phyloP scores from a whole-genome alignment of 192 early-diverging fungal species.

The Coemansia sp. region DNA sequence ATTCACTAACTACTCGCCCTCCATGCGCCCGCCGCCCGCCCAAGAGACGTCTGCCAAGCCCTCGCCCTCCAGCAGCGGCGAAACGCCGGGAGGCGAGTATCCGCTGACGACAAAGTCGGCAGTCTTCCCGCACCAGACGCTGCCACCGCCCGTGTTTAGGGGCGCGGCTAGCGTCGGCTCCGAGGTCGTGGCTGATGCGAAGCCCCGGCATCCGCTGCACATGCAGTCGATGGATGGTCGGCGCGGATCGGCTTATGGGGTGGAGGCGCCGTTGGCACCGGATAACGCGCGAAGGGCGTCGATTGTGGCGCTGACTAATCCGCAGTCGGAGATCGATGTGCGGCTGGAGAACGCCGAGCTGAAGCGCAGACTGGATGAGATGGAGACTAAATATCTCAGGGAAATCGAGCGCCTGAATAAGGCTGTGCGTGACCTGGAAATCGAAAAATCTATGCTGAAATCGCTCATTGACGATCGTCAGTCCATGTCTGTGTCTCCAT shows the following conservation, averaged over 20 bases:
- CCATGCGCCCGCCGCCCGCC: neutral
- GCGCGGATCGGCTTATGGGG: conserved; percentile 12
- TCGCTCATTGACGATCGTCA: conserved; percentile 29
- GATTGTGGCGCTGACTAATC: conserved; percentile 51
- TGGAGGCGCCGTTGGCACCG: neutral
- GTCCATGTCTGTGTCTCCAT: neutral
- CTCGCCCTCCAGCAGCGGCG: conserved; percentile 8
- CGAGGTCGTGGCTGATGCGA: neutral
- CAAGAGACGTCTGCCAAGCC: neutral
- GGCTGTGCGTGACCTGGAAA: conserved; percentile 36
- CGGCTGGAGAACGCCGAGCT: conserved; percentile 40
- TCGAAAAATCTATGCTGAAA: conserved; percentile 52
- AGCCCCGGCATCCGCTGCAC: neutral
- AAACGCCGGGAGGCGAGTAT: neutral
- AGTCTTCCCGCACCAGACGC: neutral
- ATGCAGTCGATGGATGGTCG: conserved; percentile 4
- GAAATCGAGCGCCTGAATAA: conserved; percentile 34
- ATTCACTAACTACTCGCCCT: conserved; percentile 26
- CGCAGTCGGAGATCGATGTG: conserved; percentile 37
- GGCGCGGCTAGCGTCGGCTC: neutral
- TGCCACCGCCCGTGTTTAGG: neutral
- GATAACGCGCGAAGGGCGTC: conserved; percentile 39
- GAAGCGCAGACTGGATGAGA: conserved; percentile 43
- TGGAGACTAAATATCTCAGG: conserved; percentile 37
- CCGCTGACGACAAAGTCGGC: neutral